These are phyloP conservation scores for Candida caryicola DNA, from an alignment of 805 yeast genomes.

Conservation along the genomic window DNA sequence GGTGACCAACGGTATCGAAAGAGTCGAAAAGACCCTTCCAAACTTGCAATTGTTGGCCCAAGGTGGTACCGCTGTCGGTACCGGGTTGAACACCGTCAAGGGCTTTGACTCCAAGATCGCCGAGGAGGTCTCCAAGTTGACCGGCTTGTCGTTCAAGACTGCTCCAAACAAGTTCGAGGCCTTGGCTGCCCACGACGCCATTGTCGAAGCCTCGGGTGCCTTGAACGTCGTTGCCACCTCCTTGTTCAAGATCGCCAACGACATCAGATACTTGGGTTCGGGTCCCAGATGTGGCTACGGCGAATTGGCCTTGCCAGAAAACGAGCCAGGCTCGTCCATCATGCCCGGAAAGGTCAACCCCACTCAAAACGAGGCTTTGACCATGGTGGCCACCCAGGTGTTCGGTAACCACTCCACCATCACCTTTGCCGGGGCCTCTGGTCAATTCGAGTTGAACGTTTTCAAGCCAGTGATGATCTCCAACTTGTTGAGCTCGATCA, in stretches of 20 bases:
- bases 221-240: conserved; percentile 93
- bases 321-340: conserved; percentile 98
- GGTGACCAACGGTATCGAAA: conserved; percentile 81
- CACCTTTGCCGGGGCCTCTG: conserved; percentile 97
- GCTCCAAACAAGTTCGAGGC: conserved; percentile 99
- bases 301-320: conserved; percentile 91
- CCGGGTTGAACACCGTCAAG: conserved; percentile 90
- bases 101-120: conserved; percentile 91
- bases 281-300: conserved; percentile 99
- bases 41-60: conserved; percentile 84
- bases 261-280: conserved; percentile 95
- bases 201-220: conserved; percentile 97
- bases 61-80: conserved; percentile 99
- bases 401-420: conserved; percentile 95
- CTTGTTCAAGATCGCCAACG: conserved; percentile 94
- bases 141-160: conserved; percentile 85
- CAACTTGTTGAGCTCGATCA: conserved; percentile 82
- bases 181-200: conserved; percentile 97
- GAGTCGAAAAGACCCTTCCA: conserved; percentile 77
- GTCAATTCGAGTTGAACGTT: conserved; percentile 97
- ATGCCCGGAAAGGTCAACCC: conserved; percentile 99
- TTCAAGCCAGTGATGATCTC: conserved; percentile 95
- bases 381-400: conserved; percentile 97
- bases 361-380: conserved; percentile 97
- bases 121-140: conserved; percentile 74